A percentile compares a stretch with the other conserved stretches of the same genome.
phyloP scores from a whole-genome alignment of 306 rosid genomes.

The Rosa chinensis region DNA sequence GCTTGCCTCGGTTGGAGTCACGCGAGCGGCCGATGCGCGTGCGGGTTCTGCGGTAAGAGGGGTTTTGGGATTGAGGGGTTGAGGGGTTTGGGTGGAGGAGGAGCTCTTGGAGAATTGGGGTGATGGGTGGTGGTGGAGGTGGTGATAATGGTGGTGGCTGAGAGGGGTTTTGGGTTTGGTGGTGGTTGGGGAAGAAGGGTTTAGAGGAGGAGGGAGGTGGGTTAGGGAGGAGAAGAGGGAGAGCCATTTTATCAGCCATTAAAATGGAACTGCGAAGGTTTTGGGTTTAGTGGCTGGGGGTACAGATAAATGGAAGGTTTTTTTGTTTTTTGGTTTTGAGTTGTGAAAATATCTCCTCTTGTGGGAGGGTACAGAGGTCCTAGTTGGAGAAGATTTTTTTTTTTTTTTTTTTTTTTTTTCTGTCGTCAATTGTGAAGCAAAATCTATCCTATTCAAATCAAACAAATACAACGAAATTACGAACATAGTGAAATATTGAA shows the following conservation, averaged over 20 bases:
- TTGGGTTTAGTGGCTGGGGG: slow-evolving; percentile 12
- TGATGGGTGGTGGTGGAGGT: slow-evolving; percentile 31
- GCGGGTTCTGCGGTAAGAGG: slow-evolving; percentile 36
- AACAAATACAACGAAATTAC: too few relatives aligned
- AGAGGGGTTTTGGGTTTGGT: slow-evolving; percentile 29
- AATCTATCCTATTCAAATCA: too few relatives aligned
- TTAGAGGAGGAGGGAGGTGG: slow-evolving; percentile 44
- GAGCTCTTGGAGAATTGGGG: slow-evolving; percentile 52
- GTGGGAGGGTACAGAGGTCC: not conserved
- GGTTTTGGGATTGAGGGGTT: slow-evolving; percentile 27
- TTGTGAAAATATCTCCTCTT: not conserved
- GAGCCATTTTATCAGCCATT: slow-evolving; percentile 59
- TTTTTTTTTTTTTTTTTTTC: too few relatives aligned
- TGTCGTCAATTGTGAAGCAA: too few relatives aligned
- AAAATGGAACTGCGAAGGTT: not conserved
- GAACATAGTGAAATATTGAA: too few relatives aligned
- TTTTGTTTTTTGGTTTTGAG: not conserved
- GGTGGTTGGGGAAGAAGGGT: slow-evolving; percentile 34
- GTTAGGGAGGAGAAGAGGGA: slow-evolving; percentile 56
- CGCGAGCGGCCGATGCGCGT: slow-evolving; percentile 50
- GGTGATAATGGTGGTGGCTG: slow-evolving; percentile 20
- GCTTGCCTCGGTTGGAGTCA: slow-evolving; percentile 78
- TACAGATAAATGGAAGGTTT: not conserved
- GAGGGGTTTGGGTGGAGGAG: slow-evolving; percentile 37
- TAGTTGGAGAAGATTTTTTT: too few relatives aligned